Evolutionary conservation across 306 rosid genomes (phyloP).

Genomic region (Vachellia collinsii): DNA sequence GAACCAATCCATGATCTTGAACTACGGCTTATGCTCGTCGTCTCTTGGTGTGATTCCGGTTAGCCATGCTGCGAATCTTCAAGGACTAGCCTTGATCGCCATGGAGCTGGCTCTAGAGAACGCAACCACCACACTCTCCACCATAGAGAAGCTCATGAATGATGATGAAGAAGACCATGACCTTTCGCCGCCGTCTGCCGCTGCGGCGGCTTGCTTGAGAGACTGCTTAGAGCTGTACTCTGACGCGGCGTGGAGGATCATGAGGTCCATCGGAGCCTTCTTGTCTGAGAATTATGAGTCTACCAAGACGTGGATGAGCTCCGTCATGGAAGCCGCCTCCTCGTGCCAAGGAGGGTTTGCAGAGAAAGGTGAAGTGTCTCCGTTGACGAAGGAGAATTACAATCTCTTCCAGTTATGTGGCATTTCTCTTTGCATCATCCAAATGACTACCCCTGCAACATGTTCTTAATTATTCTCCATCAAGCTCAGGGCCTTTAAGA

Average conservation of each 20-base stretch:
- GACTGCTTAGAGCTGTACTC: constrained; percentile 64
- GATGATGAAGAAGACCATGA: too few relatives aligned
- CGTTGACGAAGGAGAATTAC: constrained; percentile 56
- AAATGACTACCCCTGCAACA: constrained; percentile 32
- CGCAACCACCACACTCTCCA: constrained; percentile 40
- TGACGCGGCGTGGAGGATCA: constrained; percentile 47
- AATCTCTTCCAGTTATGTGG: constrained; percentile 60
- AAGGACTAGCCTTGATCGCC: constrained; percentile 54
- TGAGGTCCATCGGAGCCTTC: constrained; percentile 48
- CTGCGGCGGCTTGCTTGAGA: constrained; percentile 35
- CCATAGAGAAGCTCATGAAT: constrained; percentile 37
- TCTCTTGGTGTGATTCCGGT: constrained; percentile 50
- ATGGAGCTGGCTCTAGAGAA: constrained; percentile 68
- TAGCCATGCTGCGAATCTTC: constrained; percentile 51
- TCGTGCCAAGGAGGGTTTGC: constrained; percentile 66
- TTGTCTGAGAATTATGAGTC: constrained; percentile 42
- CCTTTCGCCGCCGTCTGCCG: too few relatives aligned
- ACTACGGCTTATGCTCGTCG: constrained; percentile 44
- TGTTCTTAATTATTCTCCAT: too few relatives aligned
- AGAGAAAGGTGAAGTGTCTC: constrained; percentile 55
- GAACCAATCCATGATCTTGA: constrained; percentile 42
- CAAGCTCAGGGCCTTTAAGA: too few relatives aligned
- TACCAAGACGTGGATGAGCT: constrained; percentile 46
- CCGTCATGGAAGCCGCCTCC: constrained; percentile 55
- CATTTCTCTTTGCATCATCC: constrained; percentile 56